Evolutionary conservation across 345 rosid species (phyloP).

Genomic region (Populus nigra): DNA sequence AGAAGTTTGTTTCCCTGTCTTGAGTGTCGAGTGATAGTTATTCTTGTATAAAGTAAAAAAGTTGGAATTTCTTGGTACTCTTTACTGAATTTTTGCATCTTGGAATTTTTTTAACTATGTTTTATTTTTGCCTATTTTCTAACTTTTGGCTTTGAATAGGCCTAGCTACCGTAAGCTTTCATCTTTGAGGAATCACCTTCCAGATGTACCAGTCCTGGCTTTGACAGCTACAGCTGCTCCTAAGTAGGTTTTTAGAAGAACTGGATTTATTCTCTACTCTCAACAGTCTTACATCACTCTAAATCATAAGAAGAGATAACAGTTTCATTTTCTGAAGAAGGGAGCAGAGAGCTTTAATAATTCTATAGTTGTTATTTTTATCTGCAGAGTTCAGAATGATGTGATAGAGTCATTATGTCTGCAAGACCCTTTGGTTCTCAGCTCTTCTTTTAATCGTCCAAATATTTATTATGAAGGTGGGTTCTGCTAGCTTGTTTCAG

Average conservation of each 20-base stretch:
- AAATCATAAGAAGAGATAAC: background rate
- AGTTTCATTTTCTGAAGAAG: background rate
- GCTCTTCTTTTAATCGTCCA: conserved; percentile 91
- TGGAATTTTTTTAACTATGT: conserved; percentile 5
- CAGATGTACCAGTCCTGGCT: conserved; percentile 84
- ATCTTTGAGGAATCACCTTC: conserved; percentile 61
- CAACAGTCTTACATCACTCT: background rate
- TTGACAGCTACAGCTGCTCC: conserved; percentile 97
- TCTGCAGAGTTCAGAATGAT: conserved; percentile 84
- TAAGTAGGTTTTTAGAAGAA: conserved; percentile 48
- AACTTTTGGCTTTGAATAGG: conserved; percentile 32
- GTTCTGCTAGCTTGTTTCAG: conserved; percentile 9
- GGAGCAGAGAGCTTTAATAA: conserved; percentile 4
- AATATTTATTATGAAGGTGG: conserved; percentile 91
- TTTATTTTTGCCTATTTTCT: background rate
- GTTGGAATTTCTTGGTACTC: background rate
- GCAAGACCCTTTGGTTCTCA: conserved; percentile 74
- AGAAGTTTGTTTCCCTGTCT: background rate
- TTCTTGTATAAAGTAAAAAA: background rate
- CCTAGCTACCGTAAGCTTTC: conserved; percentile 91
- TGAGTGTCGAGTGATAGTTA: background rate
- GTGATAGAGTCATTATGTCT: conserved; percentile 75
- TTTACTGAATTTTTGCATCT: conserved; percentile 1
- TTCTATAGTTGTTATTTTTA: conserved; percentile 10
- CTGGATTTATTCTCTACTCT: background rate